Evolutionary conservation across 2,329 filamentous ascomycete species (phyloP).

Genomic region (Acrocalymma vagum): DNA sequence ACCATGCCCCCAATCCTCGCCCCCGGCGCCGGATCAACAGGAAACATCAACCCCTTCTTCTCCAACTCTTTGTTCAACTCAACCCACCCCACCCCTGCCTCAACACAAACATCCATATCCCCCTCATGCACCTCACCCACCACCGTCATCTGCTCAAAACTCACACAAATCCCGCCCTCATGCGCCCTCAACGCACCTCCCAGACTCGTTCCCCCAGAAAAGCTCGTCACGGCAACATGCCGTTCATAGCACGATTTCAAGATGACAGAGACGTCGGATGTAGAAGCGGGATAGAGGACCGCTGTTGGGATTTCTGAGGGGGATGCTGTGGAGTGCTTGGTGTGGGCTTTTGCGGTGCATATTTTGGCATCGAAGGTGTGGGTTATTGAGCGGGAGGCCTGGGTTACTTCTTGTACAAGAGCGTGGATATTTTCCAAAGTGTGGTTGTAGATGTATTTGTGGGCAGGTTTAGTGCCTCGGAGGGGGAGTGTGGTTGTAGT

Average conservation of each 20-base stretch:
- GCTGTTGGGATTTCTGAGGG: conserved; percentile 54
- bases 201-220: conserved; percentile 85
- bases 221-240: conserved; percentile 83
- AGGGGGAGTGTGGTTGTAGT: too few species aligned
- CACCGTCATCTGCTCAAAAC: conserved; percentile 83
- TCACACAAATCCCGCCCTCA: conserved; percentile 80
- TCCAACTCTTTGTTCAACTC: conserved; percentile 75
- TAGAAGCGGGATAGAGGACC: conserved; percentile 77
- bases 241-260: conserved; percentile 85
- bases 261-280: conserved; percentile 79
- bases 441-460: conserved; percentile 23
- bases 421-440: conserved; percentile 11
- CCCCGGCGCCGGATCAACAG: conserved; percentile 89
- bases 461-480: too few species aligned
- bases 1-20: conserved; percentile 92
- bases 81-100: conserved; percentile 82
- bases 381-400: conserved; percentile 9
- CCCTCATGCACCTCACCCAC: conserved; percentile 83
- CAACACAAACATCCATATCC: conserved; percentile 63
- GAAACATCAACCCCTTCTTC: conserved; percentile 80
- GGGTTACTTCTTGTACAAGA: conserved; percentile 4
- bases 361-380: conserved; percentile 16
- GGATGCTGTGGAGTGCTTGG: conserved; percentile 27
- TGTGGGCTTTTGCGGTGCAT: conserved; percentile 28
- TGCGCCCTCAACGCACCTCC: conserved; percentile 88